phyloP scores from a whole-genome alignment of 2,329 filamentous ascomycete genomes.

The Thelonectria olida region DNA sequence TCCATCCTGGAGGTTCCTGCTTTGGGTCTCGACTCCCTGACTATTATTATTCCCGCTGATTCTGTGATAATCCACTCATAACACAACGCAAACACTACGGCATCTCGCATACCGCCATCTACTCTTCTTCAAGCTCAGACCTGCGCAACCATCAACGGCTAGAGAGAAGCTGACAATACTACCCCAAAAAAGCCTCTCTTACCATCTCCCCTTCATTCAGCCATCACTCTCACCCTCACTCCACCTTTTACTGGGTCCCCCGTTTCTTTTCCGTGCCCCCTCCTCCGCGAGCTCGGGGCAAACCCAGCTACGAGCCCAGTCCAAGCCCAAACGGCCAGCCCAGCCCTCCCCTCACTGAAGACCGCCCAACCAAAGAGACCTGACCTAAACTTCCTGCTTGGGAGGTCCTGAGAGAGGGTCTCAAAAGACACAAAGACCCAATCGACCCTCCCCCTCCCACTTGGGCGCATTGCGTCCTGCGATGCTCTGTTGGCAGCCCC shows the following conservation, averaged over 20 bases:
- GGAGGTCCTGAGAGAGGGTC: constrained; percentile 29
- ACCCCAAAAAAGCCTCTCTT: constrained; percentile 26
- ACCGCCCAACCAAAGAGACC: constrained; percentile 5
- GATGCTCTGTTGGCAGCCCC: constrained; percentile 46
- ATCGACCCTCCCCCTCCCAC: constrained; percentile 32
- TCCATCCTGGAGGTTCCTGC: constrained; percentile 52
- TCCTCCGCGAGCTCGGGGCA: constrained; percentile 14
- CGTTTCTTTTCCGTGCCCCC: constrained; percentile 20
- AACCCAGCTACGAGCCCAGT: constrained; percentile 17
- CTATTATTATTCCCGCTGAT: constrained; percentile 31
- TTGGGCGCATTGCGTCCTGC: constrained; percentile 45
- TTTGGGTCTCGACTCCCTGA: constrained; percentile 52
- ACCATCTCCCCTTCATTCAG: not conserved
- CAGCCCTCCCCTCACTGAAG: constrained; percentile 27
- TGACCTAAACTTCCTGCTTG: constrained; percentile 4
- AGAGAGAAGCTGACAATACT: constrained; percentile 26
- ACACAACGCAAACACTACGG: constrained; percentile 10
- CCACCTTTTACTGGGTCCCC: constrained; percentile 18
- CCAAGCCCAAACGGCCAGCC: constrained; percentile 16
- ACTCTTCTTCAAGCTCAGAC: constrained; percentile 1
- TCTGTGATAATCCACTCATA: constrained; percentile 13
- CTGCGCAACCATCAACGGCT: constrained; percentile 23
- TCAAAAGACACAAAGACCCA: constrained; percentile 28
- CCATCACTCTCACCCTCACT: constrained; percentile 10
- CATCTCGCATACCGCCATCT: constrained; percentile 2